A percentile compares a stretch with the other conserved stretches of the same genome.
These are phyloP conservation scores for Pleurostoma richardsiae DNA, from an alignment of 2,329 filamentous ascomycete species.

Conservation along the genomic window DNA sequence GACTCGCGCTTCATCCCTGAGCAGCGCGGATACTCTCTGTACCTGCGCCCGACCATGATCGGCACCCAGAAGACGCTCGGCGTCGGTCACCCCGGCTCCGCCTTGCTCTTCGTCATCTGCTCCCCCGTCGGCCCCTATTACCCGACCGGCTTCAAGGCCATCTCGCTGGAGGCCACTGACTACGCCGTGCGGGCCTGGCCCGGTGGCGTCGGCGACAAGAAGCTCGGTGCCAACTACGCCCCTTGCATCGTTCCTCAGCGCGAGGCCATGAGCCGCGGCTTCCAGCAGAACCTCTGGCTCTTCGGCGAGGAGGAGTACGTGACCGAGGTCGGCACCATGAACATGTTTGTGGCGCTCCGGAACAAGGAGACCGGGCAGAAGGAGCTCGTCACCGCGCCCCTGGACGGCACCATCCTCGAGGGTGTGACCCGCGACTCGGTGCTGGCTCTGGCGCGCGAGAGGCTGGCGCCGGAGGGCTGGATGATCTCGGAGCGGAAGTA, in stretches of 20 bases:
- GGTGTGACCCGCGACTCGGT: constrained; percentile 93
- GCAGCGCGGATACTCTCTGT: constrained; percentile 85
- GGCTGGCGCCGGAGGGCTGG: constrained; percentile 82
- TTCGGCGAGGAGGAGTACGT: constrained; percentile 94
- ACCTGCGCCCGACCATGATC: constrained; percentile 94
- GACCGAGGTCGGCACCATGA: constrained; percentile 98
- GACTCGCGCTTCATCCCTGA: constrained; percentile 88
- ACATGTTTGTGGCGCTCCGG: constrained; percentile 84
- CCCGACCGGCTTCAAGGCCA: constrained; percentile 95
- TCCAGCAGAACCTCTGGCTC: constrained; percentile 97
- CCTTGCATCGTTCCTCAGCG: constrained; percentile 96
- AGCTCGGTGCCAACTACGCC: constrained; percentile 98
- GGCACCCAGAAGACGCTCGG: constrained; percentile 93
- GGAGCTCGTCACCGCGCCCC: constrained; percentile 88
- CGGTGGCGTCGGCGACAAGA: constrained; percentile 95
- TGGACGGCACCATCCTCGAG: constrained; percentile 94
- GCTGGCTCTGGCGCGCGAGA: constrained; percentile 78
- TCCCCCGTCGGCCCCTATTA: constrained; percentile 97
- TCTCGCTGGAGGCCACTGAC: constrained; percentile 91
- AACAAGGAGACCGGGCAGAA: constrained; percentile 85
- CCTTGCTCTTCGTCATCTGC: constrained; percentile 90
- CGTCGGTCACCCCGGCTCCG: constrained; percentile 85
- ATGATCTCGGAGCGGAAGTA: constrained; percentile 83
- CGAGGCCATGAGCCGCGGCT: constrained; percentile 83
- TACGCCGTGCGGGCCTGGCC: constrained; percentile 98